Conservation (phyloP, 768 basidiomycete species). For the Russula earlei region DNA sequence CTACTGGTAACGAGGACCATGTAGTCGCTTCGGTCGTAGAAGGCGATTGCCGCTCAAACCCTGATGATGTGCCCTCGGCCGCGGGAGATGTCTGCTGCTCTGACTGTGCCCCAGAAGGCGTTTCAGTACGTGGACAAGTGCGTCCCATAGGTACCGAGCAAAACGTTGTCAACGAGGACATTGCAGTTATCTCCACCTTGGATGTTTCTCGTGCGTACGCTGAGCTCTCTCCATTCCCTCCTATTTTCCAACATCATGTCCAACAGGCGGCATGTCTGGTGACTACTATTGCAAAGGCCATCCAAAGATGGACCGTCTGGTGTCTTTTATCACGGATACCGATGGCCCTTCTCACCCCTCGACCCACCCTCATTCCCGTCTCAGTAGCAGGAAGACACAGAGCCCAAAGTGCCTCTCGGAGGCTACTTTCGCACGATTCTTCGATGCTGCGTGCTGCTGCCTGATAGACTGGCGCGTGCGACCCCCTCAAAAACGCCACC, state of each 20-base stretch:
- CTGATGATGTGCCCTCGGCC: background rate
- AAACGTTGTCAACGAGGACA: too few relatives aligned
- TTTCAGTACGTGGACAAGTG: background rate
- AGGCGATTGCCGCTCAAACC: background rate
- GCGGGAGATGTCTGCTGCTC: too few relatives aligned
- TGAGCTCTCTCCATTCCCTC: too few relatives aligned
- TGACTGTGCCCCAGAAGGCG: too few relatives aligned
- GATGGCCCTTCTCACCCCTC: background rate
- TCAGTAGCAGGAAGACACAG: background rate
- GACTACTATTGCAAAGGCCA: too few relatives aligned
- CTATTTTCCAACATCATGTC: too few relatives aligned
- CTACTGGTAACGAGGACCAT: background rate
- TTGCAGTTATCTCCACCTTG: too few relatives aligned
- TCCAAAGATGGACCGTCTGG: too few relatives aligned
- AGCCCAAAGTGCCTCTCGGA: background rate
- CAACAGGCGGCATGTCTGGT: too few relatives aligned
- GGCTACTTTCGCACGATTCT: conserved; percentile 8
- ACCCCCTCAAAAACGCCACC: background rate
- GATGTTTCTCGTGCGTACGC: too few relatives aligned
- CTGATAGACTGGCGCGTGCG: conserved; percentile 8
- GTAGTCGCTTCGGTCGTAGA: background rate
- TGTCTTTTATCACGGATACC: background rate
- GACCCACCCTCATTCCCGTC: background rate
- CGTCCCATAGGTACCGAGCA: background rate
- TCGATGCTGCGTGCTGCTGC: conserved; percentile 13